Evolutionary conservation across 495 filamentous ascomycete species (phyloP).

Genomic region (Haplographium delicatum): DNA sequence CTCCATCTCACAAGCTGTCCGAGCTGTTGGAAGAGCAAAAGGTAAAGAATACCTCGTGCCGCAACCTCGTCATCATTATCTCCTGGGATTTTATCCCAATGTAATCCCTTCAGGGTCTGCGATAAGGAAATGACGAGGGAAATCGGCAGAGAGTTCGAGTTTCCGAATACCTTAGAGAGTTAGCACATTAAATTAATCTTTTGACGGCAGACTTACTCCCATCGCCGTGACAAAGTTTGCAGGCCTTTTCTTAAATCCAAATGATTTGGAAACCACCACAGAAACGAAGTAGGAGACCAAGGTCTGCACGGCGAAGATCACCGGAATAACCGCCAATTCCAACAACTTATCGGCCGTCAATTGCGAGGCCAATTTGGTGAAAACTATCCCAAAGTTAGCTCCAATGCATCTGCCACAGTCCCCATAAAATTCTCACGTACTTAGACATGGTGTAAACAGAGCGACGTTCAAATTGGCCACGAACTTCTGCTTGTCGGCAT

Average conservation of each 20-base stretch:
- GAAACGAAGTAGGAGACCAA: slow-evolving; percentile 76
- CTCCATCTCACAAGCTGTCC: slow-evolving; percentile 95
- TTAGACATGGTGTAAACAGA: slow-evolving; percentile 93
- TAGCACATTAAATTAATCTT: not conserved
- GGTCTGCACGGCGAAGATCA: slow-evolving; percentile 88
- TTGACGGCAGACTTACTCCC: slow-evolving; percentile 55
- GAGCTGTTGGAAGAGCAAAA: slow-evolving; percentile 96
- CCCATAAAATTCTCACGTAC: slow-evolving; percentile 53
- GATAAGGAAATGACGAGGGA: slow-evolving; percentile 92
- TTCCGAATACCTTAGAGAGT: slow-evolving; percentile 71
- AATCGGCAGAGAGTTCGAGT: slow-evolving; percentile 96
- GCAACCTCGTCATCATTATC: slow-evolving; percentile 95
- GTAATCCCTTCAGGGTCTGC: slow-evolving; percentile 81
- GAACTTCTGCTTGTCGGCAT: slow-evolving; percentile 91
- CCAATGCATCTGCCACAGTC: slow-evolving; percentile 1
- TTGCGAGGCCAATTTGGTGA: slow-evolving; percentile 95
- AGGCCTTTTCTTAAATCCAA: slow-evolving; percentile 74
- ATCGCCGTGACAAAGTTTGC: slow-evolving; percentile 94
- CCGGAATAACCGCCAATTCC: slow-evolving; percentile 86
- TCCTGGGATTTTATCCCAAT: slow-evolving; percentile 85
- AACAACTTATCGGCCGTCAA: slow-evolving; percentile 82
- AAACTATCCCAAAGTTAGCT: slow-evolving; percentile 54
- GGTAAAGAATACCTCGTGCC: slow-evolving; percentile 88
- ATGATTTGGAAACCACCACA: slow-evolving; percentile 60
- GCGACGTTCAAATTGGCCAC: slow-evolving; percentile 90